Percentiles rank a stretch among this genome's conserved stretches.
Conservation (phyloP, 805 yeast species). For the Cyberlindnera americana region DNA sequence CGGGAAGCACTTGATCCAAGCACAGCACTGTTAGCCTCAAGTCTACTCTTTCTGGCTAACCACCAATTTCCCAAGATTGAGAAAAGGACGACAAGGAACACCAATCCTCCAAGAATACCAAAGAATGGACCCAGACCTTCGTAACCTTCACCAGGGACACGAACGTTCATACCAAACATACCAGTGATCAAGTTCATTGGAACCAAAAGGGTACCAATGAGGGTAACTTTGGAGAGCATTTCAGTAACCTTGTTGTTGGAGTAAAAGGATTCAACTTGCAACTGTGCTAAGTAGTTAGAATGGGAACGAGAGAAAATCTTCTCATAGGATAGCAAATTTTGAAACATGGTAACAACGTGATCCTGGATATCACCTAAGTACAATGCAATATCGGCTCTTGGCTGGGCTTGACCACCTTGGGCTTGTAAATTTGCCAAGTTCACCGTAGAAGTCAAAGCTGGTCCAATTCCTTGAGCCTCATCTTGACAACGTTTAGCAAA, state of each 20-base stretch:
- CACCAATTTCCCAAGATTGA: constrained; percentile 40
- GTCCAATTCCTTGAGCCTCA: constrained; percentile 40
- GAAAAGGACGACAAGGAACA: constrained; percentile 38
- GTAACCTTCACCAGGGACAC: constrained; percentile 66
- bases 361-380: constrained; percentile 95
- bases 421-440: constrained; percentile 34
- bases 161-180: constrained; percentile 93
- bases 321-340: constrained; percentile 83
- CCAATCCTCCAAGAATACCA: constrained; percentile 57
- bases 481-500: constrained; percentile 94
- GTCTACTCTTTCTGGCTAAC: constrained; percentile 34
- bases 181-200: constrained; percentile 92
- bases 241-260: constrained; percentile 83
- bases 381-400: constrained; percentile 87
- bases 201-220: constrained; percentile 84
- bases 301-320: constrained; percentile 91
- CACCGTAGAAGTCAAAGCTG: constrained; percentile 37
- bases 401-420: constrained; percentile 41
- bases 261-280: constrained; percentile 88
- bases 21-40: constrained; percentile 20
- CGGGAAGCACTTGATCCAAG: constrained; percentile 27
- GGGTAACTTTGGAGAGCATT: constrained; percentile 83
- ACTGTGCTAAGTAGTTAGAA: constrained; percentile 86
- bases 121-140: constrained; percentile 58
- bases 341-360: constrained; percentile 95